Base-by-base conservation (phyloP, 179 eudicot genomes). In the Pouteria campechiana region DNA sequence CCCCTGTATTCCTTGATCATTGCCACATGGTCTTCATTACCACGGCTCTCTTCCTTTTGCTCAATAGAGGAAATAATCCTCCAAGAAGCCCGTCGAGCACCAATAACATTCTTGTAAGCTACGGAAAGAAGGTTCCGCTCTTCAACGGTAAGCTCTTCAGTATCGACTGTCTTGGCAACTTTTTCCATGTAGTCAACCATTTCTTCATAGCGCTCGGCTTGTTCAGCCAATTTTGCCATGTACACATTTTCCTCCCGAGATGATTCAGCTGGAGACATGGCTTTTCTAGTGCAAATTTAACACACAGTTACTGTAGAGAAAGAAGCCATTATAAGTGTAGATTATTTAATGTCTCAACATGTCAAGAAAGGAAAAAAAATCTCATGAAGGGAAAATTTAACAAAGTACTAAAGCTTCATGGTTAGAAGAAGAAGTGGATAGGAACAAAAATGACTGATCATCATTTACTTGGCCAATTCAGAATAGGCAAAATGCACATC, bases 11-110 rank as follows among this genome's bases (percentile, higher is more conserved):
- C 65, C 62, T 65, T 70, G 27, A 70, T 70, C 17, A 48, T 49
- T 5, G 52, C 42, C 4, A 70, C 76, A 42, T 65, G 76, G 33
- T 65, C 69, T 24, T 65, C 76, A 24, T 70, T 70, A 20, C 76
- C 76, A 45, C 72, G 76, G 36, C 65, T 57, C 61, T 70, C 76
- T 41, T 70, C 76, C 44, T 69, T 69, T 58, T 69, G 75, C 46
- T 69, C 75, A 21, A 69, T 64, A 18, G 75, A 69, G 33, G 75
- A 70, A 19, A 70, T 65, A 10, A 70, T 70, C 51, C 76, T 65
- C 76, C 76, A 70, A 3, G 76, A 65, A 58, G 76, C 76, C 54
- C 76, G 65, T 40, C 76, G 56, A 15, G 76, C 76, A 24, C 76
- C 72, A 53, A 69, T 69, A 17, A 69, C 75, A 38, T 69, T 69